Conservation (phyloP, 805 yeast genomes). For the Phaffomyces opuntiae region DNA sequence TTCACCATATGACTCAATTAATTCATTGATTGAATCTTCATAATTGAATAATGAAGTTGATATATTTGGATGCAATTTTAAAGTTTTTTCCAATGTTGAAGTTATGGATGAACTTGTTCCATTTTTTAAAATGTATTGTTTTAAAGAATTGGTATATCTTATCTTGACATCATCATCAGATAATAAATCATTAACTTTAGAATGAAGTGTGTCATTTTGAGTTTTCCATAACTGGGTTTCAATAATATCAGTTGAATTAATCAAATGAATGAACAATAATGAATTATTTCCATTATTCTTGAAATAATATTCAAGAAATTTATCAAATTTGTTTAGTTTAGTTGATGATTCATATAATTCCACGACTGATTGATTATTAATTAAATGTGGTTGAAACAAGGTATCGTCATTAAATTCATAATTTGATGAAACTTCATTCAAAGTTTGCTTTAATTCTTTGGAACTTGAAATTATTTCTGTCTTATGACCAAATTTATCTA, state of each 20-base stretch:
- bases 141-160: slow-evolving; percentile 8
- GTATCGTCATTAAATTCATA: slow-evolving; percentile 24
- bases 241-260: slow-evolving; percentile 9
- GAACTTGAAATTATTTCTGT: slow-evolving; percentile 14
- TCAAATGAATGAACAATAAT: slow-evolving; percentile 8
- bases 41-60: neutral
- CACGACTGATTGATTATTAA: slow-evolving; percentile 28
- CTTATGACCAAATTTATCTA: slow-evolving; percentile 27
- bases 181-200: slow-evolving; percentile 1
- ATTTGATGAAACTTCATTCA: slow-evolving; percentile 17
- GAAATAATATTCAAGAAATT: slow-evolving; percentile 19
- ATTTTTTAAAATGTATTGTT: neutral
- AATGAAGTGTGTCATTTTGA: slow-evolving; percentile 6
- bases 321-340: slow-evolving; percentile 9
- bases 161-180: slow-evolving; percentile 3
- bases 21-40: slow-evolving; percentile 14
- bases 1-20: slow-evolving; percentile 24
- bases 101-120: slow-evolving; percentile 5
- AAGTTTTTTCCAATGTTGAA: slow-evolving; percentile 7
- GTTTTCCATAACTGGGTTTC: slow-evolving; percentile 8
- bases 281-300: slow-evolving; percentile 10
- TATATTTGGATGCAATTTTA: slow-evolving; percentile 11
- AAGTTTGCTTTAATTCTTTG: slow-evolving; percentile 15
- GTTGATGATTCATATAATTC: slow-evolving; percentile 28
- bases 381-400: slow-evolving; percentile 24